Evolutionary conservation across 148 eudicot genomes (phyloP), one percentile per base, ranked within the genome.

Genomic region (Pouteria glomerata): DNA sequence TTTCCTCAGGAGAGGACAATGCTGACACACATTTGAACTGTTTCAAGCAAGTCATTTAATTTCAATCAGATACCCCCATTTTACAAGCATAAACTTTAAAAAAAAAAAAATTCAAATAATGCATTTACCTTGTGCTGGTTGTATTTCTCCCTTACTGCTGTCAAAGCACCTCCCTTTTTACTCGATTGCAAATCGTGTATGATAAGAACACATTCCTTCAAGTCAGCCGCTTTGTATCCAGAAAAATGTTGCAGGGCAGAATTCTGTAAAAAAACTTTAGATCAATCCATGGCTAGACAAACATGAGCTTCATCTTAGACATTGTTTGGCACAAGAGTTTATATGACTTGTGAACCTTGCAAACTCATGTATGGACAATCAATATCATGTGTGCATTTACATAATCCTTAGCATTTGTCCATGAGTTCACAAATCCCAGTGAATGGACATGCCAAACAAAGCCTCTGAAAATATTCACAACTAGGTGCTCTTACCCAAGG

Each of bases 21-120:
- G 86, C 63, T 0, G 97, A 91, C 24, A 85, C 97, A 23, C 85
- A 84, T 73, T 93, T 93, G 83, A 85, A 88, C 90, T 87, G 90
- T 80, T 50, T 60, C 73, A 76, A 68, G 27, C 4, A 64, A 63
- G 39, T 64, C 56, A 47, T 24, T 21, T 55, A 48, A 63, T 31
- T 57, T 21, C 18, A 33, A 63, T 85, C 35, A 83, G 77, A 65
- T 45, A 45, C 27, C 57, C 47, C 35, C 1, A 76, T 16, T 6
- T 24, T 15, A 0, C 8, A 6, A 14, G 31, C 12, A 39, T 33
- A 0, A 47, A 30, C 19, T 1, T 44, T 26, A 4, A 30, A 8
- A 52, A 15, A 12, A 24, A 3, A 18, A 27, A 7, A 24, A 27
- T 61, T 52, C 18, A 18, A 27, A 35, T 23, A 14, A 64, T 23